A percentile compares a stretch with the other conserved stretches of the same genome.
phyloP scores from a whole-genome alignment of 2,329 filamentous ascomycete species.

The Sphaerulina populicola region DNA sequence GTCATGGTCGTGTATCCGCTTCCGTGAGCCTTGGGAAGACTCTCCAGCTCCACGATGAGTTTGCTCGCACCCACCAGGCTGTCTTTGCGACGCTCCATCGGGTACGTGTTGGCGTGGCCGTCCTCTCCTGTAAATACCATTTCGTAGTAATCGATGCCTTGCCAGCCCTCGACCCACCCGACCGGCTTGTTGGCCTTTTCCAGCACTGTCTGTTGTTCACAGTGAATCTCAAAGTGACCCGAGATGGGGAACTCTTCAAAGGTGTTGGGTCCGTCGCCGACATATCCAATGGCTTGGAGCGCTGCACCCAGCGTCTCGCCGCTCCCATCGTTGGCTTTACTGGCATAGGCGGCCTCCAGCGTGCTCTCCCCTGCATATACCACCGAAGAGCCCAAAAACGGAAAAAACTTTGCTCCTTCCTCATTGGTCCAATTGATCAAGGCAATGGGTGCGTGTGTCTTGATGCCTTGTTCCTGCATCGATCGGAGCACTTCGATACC shows the following conservation, averaged over 20 bases:
- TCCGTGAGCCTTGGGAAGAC: conserved; percentile 15
- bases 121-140: conserved; percentile 13
- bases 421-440: conserved; percentile 30
- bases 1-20: conserved; percentile 27
- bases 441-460: conserved; percentile 21
- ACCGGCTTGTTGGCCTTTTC: conserved; percentile 20
- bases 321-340: conserved; percentile 18
- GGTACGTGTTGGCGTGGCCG: conserved; percentile 31
- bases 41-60: conserved; percentile 23
- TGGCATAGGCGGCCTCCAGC: conserved; percentile 27
- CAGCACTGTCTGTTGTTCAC: conserved; percentile 21
- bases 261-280: conserved; percentile 25
- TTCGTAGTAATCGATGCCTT: conserved; percentile 23
- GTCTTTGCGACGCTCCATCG: conserved; percentile 26
- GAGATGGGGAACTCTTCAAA: conserved; percentile 23
- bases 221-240: conserved; percentile 27
- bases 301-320: conserved; percentile 26
- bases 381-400: conserved; percentile 16
- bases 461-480: conserved; percentile 31
- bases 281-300: conserved; percentile 30
- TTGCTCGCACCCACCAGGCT: conserved; percentile 23
- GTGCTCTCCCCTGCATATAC: conserved; percentile 23
- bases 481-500: conserved; percentile 19
- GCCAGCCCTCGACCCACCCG: conserved; percentile 23
- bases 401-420: conserved; percentile 23